Conservation (phyloP, 805 yeast species). For the Henningerozyma blattae region DNA sequence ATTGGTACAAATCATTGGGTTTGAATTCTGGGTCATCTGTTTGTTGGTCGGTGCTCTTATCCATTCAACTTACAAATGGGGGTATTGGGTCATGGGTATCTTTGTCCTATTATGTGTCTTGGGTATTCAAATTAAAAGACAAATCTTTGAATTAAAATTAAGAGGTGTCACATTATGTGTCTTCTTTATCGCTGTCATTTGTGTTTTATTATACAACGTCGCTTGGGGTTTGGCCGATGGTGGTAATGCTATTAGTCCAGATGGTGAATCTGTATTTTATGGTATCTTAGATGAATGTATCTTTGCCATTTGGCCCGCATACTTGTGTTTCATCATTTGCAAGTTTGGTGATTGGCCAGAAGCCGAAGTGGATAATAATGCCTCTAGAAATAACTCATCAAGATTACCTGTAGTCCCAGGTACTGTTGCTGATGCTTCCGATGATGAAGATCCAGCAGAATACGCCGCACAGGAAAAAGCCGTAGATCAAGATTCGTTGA, state of each 20-base stretch:
- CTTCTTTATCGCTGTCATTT: neutral
- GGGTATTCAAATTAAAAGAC: neutral
- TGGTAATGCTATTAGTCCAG: conserved; percentile 49
- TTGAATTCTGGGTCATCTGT: conserved; percentile 37
- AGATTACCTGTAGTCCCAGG: neutral
- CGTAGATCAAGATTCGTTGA: conserved; percentile 11
- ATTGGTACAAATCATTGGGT: conserved; percentile 30
- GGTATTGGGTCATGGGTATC: conserved; percentile 35
- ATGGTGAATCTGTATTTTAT: conserved; percentile 45
- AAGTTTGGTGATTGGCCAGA: neutral
- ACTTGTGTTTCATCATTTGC: neutral
- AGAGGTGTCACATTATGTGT: neutral
- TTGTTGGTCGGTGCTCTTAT: conserved; percentile 34
- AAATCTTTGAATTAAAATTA: neutral
- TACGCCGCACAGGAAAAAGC: conserved; percentile 10
- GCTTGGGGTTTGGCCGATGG: conserved; percentile 35
- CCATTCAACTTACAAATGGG: conserved; percentile 38
- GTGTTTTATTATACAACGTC: conserved; percentile 4
- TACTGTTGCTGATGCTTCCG: neutral
- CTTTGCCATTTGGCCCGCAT: conserved; percentile 14
- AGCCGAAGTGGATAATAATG: neutral
- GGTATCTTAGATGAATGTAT: conserved; percentile 42
- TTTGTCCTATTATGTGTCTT: conserved; percentile 18
- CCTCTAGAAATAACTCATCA: no score
- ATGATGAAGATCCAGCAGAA: neutral